Evolutionary conservation across 176 grass and related monocot species (phyloP).

Genomic region (Ampelocalamus luodianensis): DNA sequence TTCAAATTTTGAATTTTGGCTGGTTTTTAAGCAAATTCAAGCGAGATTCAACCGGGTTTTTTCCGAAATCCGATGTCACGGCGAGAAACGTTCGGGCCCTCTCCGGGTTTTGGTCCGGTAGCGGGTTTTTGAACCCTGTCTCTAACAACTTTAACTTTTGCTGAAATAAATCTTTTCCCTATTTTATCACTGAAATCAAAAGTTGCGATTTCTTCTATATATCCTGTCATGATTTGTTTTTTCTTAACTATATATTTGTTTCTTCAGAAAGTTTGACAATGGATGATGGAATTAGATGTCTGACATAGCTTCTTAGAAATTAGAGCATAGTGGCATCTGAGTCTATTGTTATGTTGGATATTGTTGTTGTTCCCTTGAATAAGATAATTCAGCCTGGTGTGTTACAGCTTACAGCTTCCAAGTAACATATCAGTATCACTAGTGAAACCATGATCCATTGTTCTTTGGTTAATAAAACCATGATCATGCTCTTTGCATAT

Average conservation of each 20-base stretch:
- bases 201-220: constrained; percentile 29
- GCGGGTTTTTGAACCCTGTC: no score
- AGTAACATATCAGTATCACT: background rate
- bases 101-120: no score
- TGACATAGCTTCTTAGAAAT: constrained; percentile 14
- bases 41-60: no score
- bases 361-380: constrained; percentile 15
- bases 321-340: constrained; percentile 11
- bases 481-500: constrained; percentile 8
- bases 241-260: constrained; percentile 12
- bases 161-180: constrained; percentile 2
- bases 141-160: background rate
- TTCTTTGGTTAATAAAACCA: constrained; percentile 2
- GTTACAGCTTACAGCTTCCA: background rate
- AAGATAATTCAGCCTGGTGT: background rate
- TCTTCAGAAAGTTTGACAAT: constrained; percentile 31
- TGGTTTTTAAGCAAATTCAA: no score
- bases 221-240: constrained; percentile 14
- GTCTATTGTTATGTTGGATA: constrained; percentile 14
- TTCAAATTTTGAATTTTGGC: no score
- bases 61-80: no score
- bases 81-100: no score
- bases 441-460: background rate
- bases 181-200: constrained; percentile 17
- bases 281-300: constrained; percentile 16